phyloP scores from a whole-genome alignment of 805 yeast species.

The Candida xiaguanensis region DNA sequence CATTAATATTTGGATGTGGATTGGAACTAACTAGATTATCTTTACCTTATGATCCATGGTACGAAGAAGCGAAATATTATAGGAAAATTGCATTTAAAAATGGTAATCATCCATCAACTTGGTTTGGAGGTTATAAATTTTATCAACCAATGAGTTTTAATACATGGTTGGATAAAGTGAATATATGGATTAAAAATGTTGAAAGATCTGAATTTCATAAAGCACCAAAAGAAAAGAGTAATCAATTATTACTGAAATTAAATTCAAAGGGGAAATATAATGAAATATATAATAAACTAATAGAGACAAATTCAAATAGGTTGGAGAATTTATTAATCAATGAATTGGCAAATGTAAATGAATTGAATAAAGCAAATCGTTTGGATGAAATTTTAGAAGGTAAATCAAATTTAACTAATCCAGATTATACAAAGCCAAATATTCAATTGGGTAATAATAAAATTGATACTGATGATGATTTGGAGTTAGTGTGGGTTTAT shows the following conservation, averaged over 20 bases:
- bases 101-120: constrained; percentile 49
- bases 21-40: constrained; percentile 53
- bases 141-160: constrained; percentile 48
- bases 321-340: constrained; percentile 17
- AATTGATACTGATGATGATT: constrained; percentile 38
- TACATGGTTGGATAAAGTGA: constrained; percentile 29
- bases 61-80: constrained; percentile 57
- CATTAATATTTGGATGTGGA: constrained; percentile 50
- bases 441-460: constrained; percentile 34
- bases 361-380: constrained; percentile 34
- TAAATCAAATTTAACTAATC: constrained; percentile 21
- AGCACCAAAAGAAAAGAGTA: neutral
- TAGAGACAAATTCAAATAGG: constrained; percentile 20
- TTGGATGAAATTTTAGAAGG: constrained; percentile 34
- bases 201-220: constrained; percentile 9
- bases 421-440: constrained; percentile 31
- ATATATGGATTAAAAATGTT: constrained; percentile 14
- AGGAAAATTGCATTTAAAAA: constrained; percentile 47
- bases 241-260: constrained; percentile 7
- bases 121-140: constrained; percentile 66
- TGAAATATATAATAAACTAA: constrained; percentile 28
- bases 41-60: constrained; percentile 62
- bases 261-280: constrained; percentile 20
- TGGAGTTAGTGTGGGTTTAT: constrained; percentile 40
- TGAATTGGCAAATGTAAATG: constrained; percentile 30